Evolutionary conservation across 2,329 filamentous ascomycete species (phyloP).

Genomic region (Ophiostoma piceae): DNA sequence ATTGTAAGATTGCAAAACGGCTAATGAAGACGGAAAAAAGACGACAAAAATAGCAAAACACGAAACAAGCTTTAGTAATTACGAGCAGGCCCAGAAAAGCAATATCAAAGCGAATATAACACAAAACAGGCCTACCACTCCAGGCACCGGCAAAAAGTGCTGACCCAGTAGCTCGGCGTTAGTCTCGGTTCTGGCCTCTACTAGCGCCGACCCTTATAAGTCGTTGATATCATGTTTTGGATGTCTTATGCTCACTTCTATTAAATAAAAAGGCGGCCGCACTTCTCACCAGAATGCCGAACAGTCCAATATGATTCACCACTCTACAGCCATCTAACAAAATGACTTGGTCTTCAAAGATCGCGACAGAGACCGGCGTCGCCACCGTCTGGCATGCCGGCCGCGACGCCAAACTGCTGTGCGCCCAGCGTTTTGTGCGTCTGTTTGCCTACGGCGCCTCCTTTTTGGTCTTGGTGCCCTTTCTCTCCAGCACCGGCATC

Average conservation of each 20-base stretch:
- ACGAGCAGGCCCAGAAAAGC: not conserved
- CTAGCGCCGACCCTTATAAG: not conserved
- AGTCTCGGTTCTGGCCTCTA: not conserved
- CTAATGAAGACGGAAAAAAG: not conserved
- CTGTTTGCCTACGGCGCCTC: slow-evolving; percentile 59
- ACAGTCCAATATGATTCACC: not conserved
- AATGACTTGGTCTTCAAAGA: slow-evolving; percentile 7
- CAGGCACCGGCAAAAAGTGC: not conserved
- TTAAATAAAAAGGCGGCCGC: not conserved
- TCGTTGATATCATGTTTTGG: not conserved
- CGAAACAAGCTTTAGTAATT: not conserved
- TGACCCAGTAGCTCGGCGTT: not conserved
- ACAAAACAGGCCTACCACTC: not conserved
- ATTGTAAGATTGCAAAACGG: too few species aligned
- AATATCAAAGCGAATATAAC: not conserved
- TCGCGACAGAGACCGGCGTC: slow-evolving; percentile 41
- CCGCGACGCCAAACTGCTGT: slow-evolving; percentile 53
- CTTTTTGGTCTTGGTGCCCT: slow-evolving; percentile 53
- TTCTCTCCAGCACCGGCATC: slow-evolving; percentile 47
- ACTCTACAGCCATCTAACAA: not conserved
- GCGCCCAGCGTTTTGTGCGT: slow-evolving; percentile 54
- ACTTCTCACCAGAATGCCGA: not conserved
- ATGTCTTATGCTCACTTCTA: not conserved
- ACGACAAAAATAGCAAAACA: not conserved
- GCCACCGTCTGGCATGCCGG: slow-evolving; percentile 39